A percentile compares a stretch with the other conserved stretches of the same genome.
Evolutionary conservation across 306 rosid genomes (phyloP).

Genomic region (Rosa multiflora): DNA sequence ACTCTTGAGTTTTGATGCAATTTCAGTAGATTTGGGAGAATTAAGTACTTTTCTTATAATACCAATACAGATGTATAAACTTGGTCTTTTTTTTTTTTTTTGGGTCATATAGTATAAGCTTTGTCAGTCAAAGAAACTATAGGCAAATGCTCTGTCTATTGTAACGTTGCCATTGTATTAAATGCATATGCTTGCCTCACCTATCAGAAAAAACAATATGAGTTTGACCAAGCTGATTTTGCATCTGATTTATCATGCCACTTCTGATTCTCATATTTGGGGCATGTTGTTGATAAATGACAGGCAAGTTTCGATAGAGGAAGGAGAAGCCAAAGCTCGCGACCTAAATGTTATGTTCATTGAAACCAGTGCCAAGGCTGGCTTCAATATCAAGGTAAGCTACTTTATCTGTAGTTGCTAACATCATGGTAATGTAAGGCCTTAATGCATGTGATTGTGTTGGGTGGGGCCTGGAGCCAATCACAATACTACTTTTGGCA

Average conservation of each 20-base stretch:
- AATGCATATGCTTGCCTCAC: neutral
- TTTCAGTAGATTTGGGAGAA: neutral
- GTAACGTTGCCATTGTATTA: neutral
- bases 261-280: constrained; percentile 22
- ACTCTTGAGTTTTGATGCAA: neutral
- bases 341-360: constrained; percentile 82
- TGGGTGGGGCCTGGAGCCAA: neutral
- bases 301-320: constrained; percentile 93
- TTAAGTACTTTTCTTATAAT: neutral
- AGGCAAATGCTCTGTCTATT: neutral
- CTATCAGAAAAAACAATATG: neutral
- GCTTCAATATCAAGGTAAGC: constrained; percentile 81
- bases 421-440: neutral
- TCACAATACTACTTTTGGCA: neutral
- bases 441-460: neutral
- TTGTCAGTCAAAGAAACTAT: neutral
- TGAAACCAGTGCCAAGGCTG: constrained; percentile 94
- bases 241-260: neutral
- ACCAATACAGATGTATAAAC: neutral
- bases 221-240: constrained; percentile 1
- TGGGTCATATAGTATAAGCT: neutral
- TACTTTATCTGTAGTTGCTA: neutral
- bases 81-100: no score
- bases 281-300: constrained; percentile 15
- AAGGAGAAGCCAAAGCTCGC: constrained; percentile 79